Conservation (phyloP, 441 rosid genomes). For the Populus hybrid region DNA sequence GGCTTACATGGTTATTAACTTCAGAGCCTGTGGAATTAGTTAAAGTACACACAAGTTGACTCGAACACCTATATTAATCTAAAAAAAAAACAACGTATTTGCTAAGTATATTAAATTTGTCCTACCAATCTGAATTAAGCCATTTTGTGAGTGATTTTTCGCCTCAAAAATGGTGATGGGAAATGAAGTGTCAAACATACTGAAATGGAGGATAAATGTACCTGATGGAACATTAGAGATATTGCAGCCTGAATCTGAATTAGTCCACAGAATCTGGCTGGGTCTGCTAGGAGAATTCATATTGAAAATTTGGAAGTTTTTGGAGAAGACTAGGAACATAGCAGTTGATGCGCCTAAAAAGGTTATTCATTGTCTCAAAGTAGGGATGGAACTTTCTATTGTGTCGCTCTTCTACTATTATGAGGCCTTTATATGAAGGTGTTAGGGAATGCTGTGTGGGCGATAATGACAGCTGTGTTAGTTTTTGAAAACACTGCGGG, state of each 20-base stretch:
- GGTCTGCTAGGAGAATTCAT: not conserved
- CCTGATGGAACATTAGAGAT: slow-evolving; percentile 39
- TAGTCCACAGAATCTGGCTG: slow-evolving; percentile 20
- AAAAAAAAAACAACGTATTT: no score
- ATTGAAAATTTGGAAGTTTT: slow-evolving; percentile 26
- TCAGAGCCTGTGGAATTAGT: no score
- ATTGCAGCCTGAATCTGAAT: slow-evolving; percentile 28
- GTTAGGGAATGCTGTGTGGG: slow-evolving; percentile 78
- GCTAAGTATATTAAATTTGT: not conserved
- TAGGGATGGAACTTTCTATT: slow-evolving; percentile 54
- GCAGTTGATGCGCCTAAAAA: slow-evolving; percentile 57
- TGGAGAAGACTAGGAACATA: not conserved
- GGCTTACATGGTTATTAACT: no score
- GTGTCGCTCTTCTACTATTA: slow-evolving; percentile 64
- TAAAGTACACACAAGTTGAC: no score
- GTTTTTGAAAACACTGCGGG: slow-evolving; percentile 64
- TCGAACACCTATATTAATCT: no score
- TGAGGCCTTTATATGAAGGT: slow-evolving; percentile 56
- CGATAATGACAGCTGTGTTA: slow-evolving; percentile 60
- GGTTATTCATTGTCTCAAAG: slow-evolving; percentile 65
- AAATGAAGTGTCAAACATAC: slow-evolving; percentile 28
- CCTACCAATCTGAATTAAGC: not conserved
- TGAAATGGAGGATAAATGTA: slow-evolving; percentile 48
- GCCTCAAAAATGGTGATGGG: slow-evolving; percentile 1
- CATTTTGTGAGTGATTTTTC: not conserved